Evolutionary conservation across 371 early-diverging fungal species (phyloP), one percentile per base, ranked within the genome.

Genomic region (Rhizopus arrhizus): DNA sequence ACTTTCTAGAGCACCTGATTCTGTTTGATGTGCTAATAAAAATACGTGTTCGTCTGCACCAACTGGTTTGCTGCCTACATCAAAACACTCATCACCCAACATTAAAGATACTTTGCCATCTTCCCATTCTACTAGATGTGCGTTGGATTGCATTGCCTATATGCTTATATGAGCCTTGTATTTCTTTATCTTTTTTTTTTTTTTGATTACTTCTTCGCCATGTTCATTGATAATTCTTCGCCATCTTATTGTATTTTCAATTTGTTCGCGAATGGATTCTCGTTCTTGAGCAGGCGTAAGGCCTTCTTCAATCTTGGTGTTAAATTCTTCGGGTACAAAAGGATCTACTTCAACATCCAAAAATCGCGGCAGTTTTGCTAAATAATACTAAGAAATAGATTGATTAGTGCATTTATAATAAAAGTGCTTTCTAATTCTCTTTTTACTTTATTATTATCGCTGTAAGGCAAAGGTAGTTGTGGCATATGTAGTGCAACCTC

Each of bases 231-330:
- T 62, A 9, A 68, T 76, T n/a, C 66, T 59, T 51, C 91, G 81
- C 93, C 93, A 95, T 22, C 95, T 86, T 32, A 95, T 85, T 0
- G 89, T 90, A 64, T 84, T 89, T 65, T 92, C 90, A 22, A 89
- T 82, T 54, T 80, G 77, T 46, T 89, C 81, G 53, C 80, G 74
- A 56, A 82, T 74, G 22, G 67, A 53, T 53, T 83, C 80, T 35
- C 66, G 73, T 51, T 60, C 62, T 33, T 78, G 72, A 11, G 57
- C 62, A 47, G 81, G 81, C 15, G 75, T 74, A 13, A 62, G 66
- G 5, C 66, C 72, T 47, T 72, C 72, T 59, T 79, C 81, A 13
- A 71, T 42, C n/a, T 78, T 79, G 11, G 79, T 72, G 22, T 79
- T 77, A 54, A 85, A 86, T 9, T 81, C 76, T 3, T 79, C 78